Percentiles rank a stretch among this genome's conserved stretches.
Conservation (phyloP, 441 rosid species). For the Adansonia rubrostipa region DNA sequence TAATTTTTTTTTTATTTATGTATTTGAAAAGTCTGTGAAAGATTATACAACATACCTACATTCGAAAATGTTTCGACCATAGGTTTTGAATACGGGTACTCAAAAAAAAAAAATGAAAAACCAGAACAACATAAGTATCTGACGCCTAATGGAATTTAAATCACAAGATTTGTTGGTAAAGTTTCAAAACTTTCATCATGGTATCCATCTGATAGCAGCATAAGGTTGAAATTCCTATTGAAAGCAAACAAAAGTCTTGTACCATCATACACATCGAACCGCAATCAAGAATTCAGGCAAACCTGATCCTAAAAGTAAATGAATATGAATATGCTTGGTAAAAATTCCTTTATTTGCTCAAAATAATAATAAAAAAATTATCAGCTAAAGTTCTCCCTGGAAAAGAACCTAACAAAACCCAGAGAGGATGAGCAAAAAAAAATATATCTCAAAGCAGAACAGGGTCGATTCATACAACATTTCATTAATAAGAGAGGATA, state of each 20-base stretch:
- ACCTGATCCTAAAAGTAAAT: neutral
- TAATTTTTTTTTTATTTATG: too few species aligned
- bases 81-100: too few species aligned
- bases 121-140: too few species aligned
- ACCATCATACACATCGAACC: neutral
- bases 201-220: neutral
- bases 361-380: conserved; percentile 15
- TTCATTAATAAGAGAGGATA: conserved; percentile 11
- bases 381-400: conserved; percentile 35
- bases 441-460: neutral
- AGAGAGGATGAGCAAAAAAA: conserved; percentile 15
- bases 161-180: neutral
- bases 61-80: too few species aligned
- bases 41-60: too few species aligned
- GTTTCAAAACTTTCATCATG: too few species aligned
- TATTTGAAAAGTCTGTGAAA: too few species aligned
- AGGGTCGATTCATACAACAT: conserved; percentile 29
- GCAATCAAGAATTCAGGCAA: conserved; percentile 8
- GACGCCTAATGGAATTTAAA: neutral
- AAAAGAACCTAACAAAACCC: conserved; percentile 38
- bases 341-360: conserved; percentile 32
- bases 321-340: conserved; percentile 10
- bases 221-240: neutral
- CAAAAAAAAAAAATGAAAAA: too few species aligned
- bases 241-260: neutral